Base-by-base conservation (phyloP, 2,329 filamentous ascomycete species). In the Aspergillus clavatus region DNA sequence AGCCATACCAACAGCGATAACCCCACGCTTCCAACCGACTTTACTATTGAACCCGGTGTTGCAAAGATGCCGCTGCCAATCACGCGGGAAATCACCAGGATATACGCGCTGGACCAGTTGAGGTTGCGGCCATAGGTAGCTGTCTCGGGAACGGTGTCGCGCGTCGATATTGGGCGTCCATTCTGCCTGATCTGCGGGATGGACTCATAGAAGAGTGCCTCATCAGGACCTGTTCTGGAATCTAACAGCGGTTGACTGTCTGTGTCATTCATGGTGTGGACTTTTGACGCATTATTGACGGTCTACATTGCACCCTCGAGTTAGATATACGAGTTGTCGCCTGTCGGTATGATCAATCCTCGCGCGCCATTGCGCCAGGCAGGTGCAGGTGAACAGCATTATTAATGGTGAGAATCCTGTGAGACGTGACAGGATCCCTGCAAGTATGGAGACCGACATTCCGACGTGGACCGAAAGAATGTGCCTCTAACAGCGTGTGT, bases 1-100 rank as follows among this genome's bases (percentile, higher is more conserved):
- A 83, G 44, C 84, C 84, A 87, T 3, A 87, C 63, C 1, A 75
- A 51, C 1, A 87, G 63, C 0, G 81, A 75, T 2, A 87, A 65
- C 0, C 83, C 83, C 0, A 83, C 73, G 44, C 83, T 87, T 1
- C 85, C 85, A 2, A 82, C 80, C 0, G 80, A 77, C 28, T 79
- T 76, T 3, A 86, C 72, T 40, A 89, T 85, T 4, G 82, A 75
- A 0, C 81, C 83, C 0, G 82, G 84, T 0, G 83, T 86, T 0
- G 84, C 83, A 56, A 87, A 88, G 51, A 88, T 86, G 21, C 83
- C 84, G 55, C 77, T 83, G 10, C 83, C 83, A 23, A 87, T 81
- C 5, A 87, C 81, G 10, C 83, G 75, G 5, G 81, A 84, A 21
- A 86, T 81, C 6, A 84, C 80, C 16, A 86, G 72, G 43, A 86